Base-by-base conservation (phyloP, 2,329 filamentous ascomycete species). In the Fonsecaea multimorphosa region DNA sequence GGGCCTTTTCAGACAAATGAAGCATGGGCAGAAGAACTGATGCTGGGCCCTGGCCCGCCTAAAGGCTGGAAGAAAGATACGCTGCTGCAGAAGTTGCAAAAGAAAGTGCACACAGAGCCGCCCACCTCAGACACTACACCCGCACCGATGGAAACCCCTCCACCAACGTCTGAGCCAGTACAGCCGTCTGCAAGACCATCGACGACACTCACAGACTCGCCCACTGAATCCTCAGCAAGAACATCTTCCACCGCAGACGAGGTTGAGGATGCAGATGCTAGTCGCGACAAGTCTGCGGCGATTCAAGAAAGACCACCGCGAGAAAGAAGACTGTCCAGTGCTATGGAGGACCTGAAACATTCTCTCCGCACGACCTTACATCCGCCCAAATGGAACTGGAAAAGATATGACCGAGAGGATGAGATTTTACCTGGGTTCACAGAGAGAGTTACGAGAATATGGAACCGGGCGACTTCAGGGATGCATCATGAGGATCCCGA, bases 241-340 rank as follows among this genome's bases (percentile, higher is more conserved):
- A 49, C 44, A 24, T 49, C 44, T 49, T 24, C n/a, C n/a, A 55
- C 36, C 3, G 32, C 53, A 31, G 19, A 53, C 19, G 44, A 54
- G 22, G 29, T 53, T 58, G 65, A 55, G 44, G 19, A 36, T 27
- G 32, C 53, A 16, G 46, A 16, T 3, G 2, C 52, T 1, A 56
- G 38, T 31, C 52, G 49, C 49, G 34, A 36, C 9, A 66, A 96
- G 73, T 92, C 90, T 1, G 76, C 75, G 9, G 90, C 92, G 1
- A 93, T 91, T 72, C 89, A 88, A 95, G 91, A 36, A 96, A 97
- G 74, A 88, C 90, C 14, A 91, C 91, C 79, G 96, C 93, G 93
- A 82, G 85, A 57, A 90, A 94, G 74, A 93, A 97, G 78, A 95
- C 96, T 72, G 83, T 83, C 70, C 84, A 93, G 79, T 92, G 93